Conservation (phyloP, 192 early-diverging fungal genomes). For the Coemansia sp. region DNA sequence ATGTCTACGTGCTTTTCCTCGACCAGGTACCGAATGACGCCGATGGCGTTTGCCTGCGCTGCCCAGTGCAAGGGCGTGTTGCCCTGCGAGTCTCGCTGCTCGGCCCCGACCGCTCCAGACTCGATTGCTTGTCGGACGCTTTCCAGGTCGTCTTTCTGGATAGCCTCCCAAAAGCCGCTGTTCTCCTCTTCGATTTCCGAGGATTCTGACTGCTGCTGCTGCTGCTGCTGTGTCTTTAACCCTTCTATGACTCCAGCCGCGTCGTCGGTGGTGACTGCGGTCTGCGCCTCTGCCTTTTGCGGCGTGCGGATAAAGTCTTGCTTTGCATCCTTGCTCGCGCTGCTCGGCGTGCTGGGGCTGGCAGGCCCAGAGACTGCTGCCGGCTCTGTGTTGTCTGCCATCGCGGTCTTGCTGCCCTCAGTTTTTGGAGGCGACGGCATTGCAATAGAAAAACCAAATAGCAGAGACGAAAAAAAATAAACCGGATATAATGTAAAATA, state of each 20-base stretch:
- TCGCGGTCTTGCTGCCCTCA: neutral
- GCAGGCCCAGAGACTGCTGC: neutral
- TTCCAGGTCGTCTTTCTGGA: slow-evolving; percentile 66
- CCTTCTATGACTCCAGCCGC: slow-evolving; percentile 14
- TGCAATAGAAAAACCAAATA: neutral
- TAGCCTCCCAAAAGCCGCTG: slow-evolving; percentile 51
- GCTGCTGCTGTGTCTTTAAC: neutral
- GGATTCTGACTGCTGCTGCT: neutral
- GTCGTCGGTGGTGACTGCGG: slow-evolving; percentile 21
- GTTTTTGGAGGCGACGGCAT: neutral
- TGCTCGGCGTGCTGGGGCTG: slow-evolving; percentile 1
- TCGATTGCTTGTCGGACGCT: slow-evolving; percentile 60
- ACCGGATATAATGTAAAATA: neutral
- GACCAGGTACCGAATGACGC: slow-evolving; percentile 71
- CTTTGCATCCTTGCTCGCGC: neutral
- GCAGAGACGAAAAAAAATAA: neutral
- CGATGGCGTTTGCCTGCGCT: slow-evolving; percentile 69
- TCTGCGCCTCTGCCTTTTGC: slow-evolving; percentile 28
- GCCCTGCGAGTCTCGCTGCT: slow-evolving; percentile 63
- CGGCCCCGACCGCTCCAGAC: slow-evolving; percentile 47
- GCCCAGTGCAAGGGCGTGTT: slow-evolving; percentile 85
- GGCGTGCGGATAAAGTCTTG: neutral
- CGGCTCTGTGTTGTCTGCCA: neutral
- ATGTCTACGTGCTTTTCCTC: slow-evolving; percentile 69
- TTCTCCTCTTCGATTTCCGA: slow-evolving; percentile 1